phyloP scores from a whole-genome alignment of 2,329 filamentous ascomycete species.

The Talaromyces sp. region DNA sequence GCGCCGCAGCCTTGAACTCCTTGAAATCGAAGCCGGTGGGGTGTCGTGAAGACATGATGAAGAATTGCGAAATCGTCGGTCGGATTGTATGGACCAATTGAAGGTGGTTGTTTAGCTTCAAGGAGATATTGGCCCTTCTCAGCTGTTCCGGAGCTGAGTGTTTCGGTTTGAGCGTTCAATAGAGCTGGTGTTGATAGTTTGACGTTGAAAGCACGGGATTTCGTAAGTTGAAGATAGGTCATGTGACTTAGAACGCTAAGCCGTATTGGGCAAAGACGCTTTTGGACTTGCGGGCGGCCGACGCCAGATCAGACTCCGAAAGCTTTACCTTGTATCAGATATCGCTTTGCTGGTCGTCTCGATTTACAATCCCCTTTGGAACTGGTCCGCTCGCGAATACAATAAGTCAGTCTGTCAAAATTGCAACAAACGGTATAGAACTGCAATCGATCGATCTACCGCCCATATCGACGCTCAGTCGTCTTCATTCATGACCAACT shows the following conservation, averaged over 20 bases:
- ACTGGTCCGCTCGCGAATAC: neutral
- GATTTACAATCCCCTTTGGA: neutral
- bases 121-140: neutral
- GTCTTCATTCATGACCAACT: slow-evolving; percentile 23
- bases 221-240: slow-evolving; percentile 25
- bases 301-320: slow-evolving; percentile 14
- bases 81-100: slow-evolving; percentile 10
- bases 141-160: slow-evolving; percentile 8
- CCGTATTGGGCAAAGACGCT: slow-evolving; percentile 22
- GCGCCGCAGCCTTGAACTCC: slow-evolving; percentile 71
- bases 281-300: slow-evolving; percentile 10
- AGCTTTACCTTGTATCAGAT: slow-evolving; percentile 4
- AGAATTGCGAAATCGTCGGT: slow-evolving; percentile 3
- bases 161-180: neutral
- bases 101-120: neutral
- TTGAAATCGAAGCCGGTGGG: slow-evolving; percentile 90
- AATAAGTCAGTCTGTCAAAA: neutral
- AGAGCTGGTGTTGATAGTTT: slow-evolving; percentile 20
- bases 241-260: slow-evolving; percentile 28
- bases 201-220: slow-evolving; percentile 22
- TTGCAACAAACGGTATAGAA: neutral
- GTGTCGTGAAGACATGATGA: slow-evolving; percentile 56
- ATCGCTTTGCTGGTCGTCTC: neutral
- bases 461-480: neutral
- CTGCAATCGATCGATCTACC: slow-evolving; percentile 8